Percentiles rank a stretch among this genome's conserved stretches.
Evolutionary conservation across 345 rosid species (phyloP).

Genomic region (Atalantia buxifolia): DNA sequence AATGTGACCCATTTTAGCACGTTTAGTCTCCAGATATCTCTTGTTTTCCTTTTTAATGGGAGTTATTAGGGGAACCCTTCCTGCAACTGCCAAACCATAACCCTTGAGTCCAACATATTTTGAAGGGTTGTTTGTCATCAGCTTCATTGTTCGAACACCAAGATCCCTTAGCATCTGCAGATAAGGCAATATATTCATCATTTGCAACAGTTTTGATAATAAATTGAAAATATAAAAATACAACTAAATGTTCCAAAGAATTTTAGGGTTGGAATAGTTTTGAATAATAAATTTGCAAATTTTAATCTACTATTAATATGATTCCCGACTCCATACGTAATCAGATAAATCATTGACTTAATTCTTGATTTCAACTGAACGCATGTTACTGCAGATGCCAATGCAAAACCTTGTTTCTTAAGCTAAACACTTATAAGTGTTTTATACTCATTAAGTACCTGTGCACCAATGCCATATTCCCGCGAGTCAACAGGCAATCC

Average conservation of each 20-base stretch:
- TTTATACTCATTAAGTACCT: slow-evolving; percentile 33
- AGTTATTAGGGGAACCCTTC: slow-evolving; percentile 52
- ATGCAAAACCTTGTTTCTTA: neutral
- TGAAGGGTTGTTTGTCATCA: slow-evolving; percentile 77
- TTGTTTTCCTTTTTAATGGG: slow-evolving; percentile 47
- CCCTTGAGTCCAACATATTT: slow-evolving; percentile 69
- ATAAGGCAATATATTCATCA: slow-evolving; percentile 30
- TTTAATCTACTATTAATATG: neutral
- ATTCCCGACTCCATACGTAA: neutral
- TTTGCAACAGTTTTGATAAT: neutral
- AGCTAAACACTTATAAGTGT: neutral
- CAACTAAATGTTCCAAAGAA: neutral
- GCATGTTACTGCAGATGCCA: neutral
- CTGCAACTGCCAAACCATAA: slow-evolving; percentile 54
- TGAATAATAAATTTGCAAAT: neutral
- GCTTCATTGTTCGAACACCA: slow-evolving; percentile 59
- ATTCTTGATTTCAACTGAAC: neutral
- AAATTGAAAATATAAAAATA: neutral
- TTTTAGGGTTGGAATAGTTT: neutral
- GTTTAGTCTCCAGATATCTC: slow-evolving; percentile 51
- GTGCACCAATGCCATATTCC: slow-evolving; percentile 90
- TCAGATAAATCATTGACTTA: neutral
- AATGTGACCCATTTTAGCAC: slow-evolving; percentile 51
- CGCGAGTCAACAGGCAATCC: slow-evolving; percentile 82
- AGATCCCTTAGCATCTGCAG: slow-evolving; percentile 61